A percentile compares a stretch with the other conserved stretches of the same genome.
Evolutionary conservation across 495 filamentous ascomycete species (phyloP).

Genomic region (Beverwykella pulmonaria): DNA sequence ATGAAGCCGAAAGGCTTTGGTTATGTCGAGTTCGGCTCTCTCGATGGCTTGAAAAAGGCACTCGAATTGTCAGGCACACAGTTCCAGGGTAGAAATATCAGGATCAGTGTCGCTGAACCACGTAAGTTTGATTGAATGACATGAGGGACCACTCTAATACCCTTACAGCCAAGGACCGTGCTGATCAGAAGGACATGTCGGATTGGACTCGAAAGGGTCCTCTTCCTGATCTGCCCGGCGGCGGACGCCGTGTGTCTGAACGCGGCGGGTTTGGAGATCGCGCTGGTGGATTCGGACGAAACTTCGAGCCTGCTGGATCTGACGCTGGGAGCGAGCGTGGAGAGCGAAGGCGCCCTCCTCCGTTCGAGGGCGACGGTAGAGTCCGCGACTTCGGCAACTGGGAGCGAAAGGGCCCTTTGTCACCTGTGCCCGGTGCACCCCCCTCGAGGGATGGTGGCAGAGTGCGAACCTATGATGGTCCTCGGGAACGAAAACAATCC

Average conservation of each 20-base stretch:
- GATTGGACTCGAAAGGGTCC: conserved; percentile 94
- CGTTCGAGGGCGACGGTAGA: conserved; percentile 72
- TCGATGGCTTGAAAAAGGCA: conserved; percentile 90
- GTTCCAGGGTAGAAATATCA: conserved; percentile 84
- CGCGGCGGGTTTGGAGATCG: conserved; percentile 23
- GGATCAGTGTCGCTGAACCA: conserved; percentile 84
- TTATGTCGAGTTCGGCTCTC: conserved; percentile 88
- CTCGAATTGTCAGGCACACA: conserved; percentile 75
- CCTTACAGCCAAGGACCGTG: conserved; percentile 73
- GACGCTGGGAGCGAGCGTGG: conserved; percentile 56
- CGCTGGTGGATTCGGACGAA: conserved; percentile 39
- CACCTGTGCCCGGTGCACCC: conserved; percentile 65
- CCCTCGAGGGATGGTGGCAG: conserved; percentile 68
- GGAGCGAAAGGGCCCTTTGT: conserved; percentile 92
- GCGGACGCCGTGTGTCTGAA: conserved; percentile 55
- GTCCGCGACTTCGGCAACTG: conserved; percentile 86
- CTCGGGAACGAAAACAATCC: conserved; percentile 65
- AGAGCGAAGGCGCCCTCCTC: conserved; percentile 46
- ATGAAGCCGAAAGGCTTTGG: conserved; percentile 95
- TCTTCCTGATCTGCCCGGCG: conserved; percentile 66
- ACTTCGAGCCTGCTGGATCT: conserved; percentile 45
- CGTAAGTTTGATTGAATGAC: conserved; percentile 57
- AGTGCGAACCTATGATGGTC: conserved; percentile 60
- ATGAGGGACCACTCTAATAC: conserved; percentile 42
- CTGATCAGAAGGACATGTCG: conserved; percentile 63